These are phyloP conservation scores for Colletotrichum camelliae DNA, from an alignment of 2,329 filamentous ascomycete genomes.

Conservation along the genomic window DNA sequence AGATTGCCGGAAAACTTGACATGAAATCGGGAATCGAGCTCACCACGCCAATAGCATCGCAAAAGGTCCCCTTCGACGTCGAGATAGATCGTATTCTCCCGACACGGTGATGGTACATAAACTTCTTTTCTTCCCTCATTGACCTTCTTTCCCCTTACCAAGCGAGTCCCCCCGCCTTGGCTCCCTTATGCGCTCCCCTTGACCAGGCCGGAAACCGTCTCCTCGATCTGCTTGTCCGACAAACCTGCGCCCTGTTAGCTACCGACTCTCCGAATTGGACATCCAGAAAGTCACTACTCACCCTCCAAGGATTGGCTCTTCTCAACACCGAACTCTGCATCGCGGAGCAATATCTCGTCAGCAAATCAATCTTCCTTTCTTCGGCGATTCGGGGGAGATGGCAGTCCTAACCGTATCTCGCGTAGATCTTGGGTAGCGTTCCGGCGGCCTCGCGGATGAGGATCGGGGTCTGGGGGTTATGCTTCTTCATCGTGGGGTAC, in stretches of 20 bases:
- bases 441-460: conserved; percentile 91
- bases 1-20: not conserved
- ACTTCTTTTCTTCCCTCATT: not conserved
- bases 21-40: no score
- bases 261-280: not conserved
- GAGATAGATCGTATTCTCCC: not conserved
- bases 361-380: not conserved
- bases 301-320: conserved; percentile 62
- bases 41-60: not conserved
- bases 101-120: conserved; percentile 10
- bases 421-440: conserved; percentile 85
- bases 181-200: conserved; percentile 34
- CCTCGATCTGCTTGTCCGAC: conserved; percentile 66
- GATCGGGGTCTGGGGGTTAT: conserved; percentile 94
- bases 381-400: not conserved
- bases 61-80: not conserved
- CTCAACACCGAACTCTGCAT: conserved; percentile 60
- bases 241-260: conserved; percentile 41
- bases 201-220: conserved; percentile 60
- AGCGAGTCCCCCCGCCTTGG: not conserved
- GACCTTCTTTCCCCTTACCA: not conserved
- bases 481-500: conserved; percentile 99
- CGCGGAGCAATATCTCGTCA: conserved; percentile 21
- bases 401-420: conserved; percentile 79
- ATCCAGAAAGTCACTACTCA: conserved; percentile 20